Evolutionary conservation across 345 rosid species (phyloP), one percentile per base, ranked within the genome.

Genomic region (Pistacia vera): DNA sequence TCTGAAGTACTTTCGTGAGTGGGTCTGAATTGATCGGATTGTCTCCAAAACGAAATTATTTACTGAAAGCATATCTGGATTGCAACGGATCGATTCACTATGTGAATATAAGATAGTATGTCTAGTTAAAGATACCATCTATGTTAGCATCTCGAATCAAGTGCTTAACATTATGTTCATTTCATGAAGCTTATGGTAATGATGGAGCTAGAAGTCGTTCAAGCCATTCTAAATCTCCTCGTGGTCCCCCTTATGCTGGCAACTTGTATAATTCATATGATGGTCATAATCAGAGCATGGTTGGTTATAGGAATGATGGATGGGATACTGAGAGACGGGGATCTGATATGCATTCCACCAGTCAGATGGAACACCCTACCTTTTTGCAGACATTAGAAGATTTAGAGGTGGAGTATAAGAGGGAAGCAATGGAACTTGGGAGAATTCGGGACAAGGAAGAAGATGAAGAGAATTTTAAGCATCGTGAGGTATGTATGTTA

Each of bases 111-210:
- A 78, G 80, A 79, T 87, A 81, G 78, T 61, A 73, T 87, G 70
- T 85, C 69, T 86, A 64, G 76, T 78, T 90, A 80, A 85, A 85
- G 85, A 87, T 79, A 77, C 87, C 81, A 70, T 85, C 80, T 90
- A 74, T 82, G 77, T 63, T 83, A 82, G 83, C 91, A 83, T 84
- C 83, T 83, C 74, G 78, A 85, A 79, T 82, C 91, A 87, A 81
- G 90, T 84, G 86, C 95, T 89, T 96, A 87, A 91, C 97, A 63
- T 80, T 75, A 86, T 89, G 87, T 91, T 92, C 93, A 78, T 92
- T 97, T 91, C 82, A 62, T 94, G 98, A 92, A 97, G 99, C 99
- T 92, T 91, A 90, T 87, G 97, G 97, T 87, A 94, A 90, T 88
- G 97, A 90, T 64, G 92, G 97, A 82, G 91, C 90, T 89, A 91